phyloP scores from a whole-genome alignment of 352 stramenopile genomes.

The Pythium biforme region DNA sequence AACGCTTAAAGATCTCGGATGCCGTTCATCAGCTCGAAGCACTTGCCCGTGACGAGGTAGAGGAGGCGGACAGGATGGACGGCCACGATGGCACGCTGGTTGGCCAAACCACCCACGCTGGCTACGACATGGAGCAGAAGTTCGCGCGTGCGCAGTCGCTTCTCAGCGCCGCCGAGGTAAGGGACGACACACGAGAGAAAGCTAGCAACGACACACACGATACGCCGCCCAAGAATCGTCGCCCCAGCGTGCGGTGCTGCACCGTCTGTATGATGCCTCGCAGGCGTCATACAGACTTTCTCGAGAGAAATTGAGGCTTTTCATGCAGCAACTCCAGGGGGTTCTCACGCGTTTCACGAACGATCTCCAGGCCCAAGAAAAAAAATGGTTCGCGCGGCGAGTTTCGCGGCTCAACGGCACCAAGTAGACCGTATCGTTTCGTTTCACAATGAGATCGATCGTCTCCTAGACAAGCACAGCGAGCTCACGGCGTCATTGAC shows the following conservation, averaged over 20 bases:
- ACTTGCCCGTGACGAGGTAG: background rate
- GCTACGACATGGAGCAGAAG: background rate
- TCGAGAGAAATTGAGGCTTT: background rate
- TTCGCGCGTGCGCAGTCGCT: background rate
- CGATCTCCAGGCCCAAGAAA: background rate
- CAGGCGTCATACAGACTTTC: background rate
- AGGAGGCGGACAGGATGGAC: no score
- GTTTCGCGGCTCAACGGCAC: background rate
- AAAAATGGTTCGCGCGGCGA: background rate
- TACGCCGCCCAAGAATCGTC: background rate
- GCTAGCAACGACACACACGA: background rate
- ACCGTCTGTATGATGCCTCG: background rate
- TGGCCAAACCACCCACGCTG: no score
- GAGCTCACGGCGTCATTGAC: no score
- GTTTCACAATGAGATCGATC: slow-evolving; percentile 16
- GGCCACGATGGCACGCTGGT: no score
- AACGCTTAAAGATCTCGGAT: slow-evolving; percentile 5
- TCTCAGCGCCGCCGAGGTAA: no score
- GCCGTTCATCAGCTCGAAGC: slow-evolving; percentile 9
- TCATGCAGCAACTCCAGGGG: background rate
- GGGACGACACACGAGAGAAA: no score
- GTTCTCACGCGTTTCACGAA: background rate
- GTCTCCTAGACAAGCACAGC: background rate
- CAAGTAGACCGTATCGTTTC: background rate
- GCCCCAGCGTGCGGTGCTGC: no score